Conservation (phyloP, 2,329 filamentous ascomycete species). For the Mycosphaerelloides madeirae region DNA sequence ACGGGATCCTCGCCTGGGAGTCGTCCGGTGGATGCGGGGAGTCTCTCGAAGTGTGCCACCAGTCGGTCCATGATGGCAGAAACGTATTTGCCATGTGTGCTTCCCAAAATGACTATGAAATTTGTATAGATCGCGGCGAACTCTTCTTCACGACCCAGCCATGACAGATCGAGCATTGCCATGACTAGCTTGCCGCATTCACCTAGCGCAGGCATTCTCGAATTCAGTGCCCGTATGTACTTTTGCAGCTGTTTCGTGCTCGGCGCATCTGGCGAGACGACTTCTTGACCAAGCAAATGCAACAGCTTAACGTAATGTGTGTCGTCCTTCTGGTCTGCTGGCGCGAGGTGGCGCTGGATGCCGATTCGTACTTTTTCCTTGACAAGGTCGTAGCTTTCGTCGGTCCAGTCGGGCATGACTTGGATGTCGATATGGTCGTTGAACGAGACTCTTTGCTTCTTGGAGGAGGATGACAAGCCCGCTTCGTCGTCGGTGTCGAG, state of each 20-base stretch:
- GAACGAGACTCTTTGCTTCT: slow-evolving; percentile 47
- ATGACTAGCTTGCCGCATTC: slow-evolving; percentile 56
- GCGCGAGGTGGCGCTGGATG: slow-evolving; percentile 29
- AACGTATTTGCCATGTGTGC: slow-evolving; percentile 76
- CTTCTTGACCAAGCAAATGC: slow-evolving; percentile 26
- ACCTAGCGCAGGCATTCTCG: slow-evolving; percentile 52
- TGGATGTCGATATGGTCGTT: slow-evolving; percentile 45
- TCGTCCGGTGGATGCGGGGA: slow-evolving; percentile 52
- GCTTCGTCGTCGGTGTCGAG: slow-evolving; percentile 35
- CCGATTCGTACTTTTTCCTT: slow-evolving; percentile 58
- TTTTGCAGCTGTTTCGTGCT: slow-evolving; percentile 51
- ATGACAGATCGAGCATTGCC: slow-evolving; percentile 55
- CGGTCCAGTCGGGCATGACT: slow-evolving; percentile 42
- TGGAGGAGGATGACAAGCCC: slow-evolving; percentile 34
- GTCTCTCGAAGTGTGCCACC: slow-evolving; percentile 66
- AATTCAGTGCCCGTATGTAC: slow-evolving; percentile 55
- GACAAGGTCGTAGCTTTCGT: slow-evolving; percentile 54
- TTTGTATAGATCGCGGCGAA: slow-evolving; percentile 55
- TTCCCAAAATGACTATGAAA: slow-evolving; percentile 63
- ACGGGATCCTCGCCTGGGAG: slow-evolving; percentile 55
- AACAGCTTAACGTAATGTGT: slow-evolving; percentile 52
- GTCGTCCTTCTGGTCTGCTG: slow-evolving; percentile 48
- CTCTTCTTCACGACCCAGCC: slow-evolving; percentile 57
- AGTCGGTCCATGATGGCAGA: slow-evolving; percentile 72
- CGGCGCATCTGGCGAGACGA: slow-evolving; percentile 40